Base-by-base conservation (phyloP, 1,284 basidiomycete genomes). In the Veloboletus limbatus region DNA sequence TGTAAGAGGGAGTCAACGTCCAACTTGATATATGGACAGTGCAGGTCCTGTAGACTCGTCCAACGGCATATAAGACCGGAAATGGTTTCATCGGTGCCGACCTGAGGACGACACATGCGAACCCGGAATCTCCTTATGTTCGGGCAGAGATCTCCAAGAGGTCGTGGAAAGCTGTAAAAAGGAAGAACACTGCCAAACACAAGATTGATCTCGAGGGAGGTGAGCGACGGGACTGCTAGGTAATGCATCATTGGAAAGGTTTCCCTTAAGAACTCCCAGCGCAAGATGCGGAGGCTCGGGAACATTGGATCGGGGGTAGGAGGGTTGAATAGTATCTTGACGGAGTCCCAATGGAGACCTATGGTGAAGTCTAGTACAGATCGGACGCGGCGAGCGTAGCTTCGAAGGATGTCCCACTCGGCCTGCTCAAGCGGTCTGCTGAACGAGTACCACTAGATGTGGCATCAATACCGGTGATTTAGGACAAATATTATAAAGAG, bases 301-400 rank as follows among this genome's bases (percentile, higher is more conserved):
- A 59, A 57, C 26, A 56, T 14, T 18, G 55, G 54, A 8, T 46
- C 57, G 10, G 42, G 27, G n/a, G 41, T 44, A n/a, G 57, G 46
- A 30, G 54, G 57, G 20, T 54, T 39, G n/a, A 54, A 42, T 16
- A 56, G 38, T 7, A 25, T 42, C 7, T 51, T 56, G 8, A 59
- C 46, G 4, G 54, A 54, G 9, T 57, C 57, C 54, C 51, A 57
- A 14, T 57, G 40, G 32, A 56, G 54, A 32, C 51, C 54, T 22
- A 33, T 30, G 4, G 57, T 54, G 8, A 55, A 43, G 25, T 59
- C 57, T 11, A 31, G 17, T n/a, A 56, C 35, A n/a, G 51, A 57
- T 14, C 57, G 52, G 18, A 56, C 43, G 6, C 54, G 57, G n/a
- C 38, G 42, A 2, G 57, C 7, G n/a, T 56, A 56, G 17, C 34